Percentiles rank a stretch among this genome's conserved stretches.
Evolutionary conservation across 805 yeast species (phyloP).

Genomic region (Candida maesae): DNA sequence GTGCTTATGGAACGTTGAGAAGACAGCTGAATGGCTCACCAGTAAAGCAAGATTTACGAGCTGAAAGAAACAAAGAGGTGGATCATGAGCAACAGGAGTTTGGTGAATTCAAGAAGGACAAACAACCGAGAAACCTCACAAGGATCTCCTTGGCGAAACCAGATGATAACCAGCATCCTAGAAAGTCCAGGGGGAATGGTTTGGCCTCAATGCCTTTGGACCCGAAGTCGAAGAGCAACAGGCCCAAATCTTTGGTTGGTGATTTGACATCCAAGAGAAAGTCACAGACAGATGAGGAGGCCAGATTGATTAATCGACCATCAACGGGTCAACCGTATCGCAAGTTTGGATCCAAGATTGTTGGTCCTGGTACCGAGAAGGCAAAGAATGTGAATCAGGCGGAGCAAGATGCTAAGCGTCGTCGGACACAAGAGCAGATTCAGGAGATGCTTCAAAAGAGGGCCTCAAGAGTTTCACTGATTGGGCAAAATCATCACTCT

Average conservation of each 20-base stretch:
- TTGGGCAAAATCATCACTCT: conserved; percentile 1
- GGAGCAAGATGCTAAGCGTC: conserved; percentile 25
- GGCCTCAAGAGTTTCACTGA: conserved; percentile 25
- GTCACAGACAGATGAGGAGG: conserved; percentile 23
- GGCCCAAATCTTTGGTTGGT: conserved; percentile 20
- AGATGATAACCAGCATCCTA: conserved; percentile 15
- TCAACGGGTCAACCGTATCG: conserved; percentile 17
- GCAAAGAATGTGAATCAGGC: conserved; percentile 18
- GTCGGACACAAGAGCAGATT: conserved; percentile 24
- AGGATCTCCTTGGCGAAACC: conserved; percentile 24
- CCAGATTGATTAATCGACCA: not conserved
- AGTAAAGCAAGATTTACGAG: conserved; percentile 1
- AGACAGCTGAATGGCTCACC: conserved; percentile 21
- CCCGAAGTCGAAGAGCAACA: conserved; percentile 11
- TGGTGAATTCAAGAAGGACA: not conserved
- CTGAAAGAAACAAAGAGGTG: not conserved
- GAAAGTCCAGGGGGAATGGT: conserved; percentile 23
- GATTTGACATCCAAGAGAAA: conserved; percentile 17
- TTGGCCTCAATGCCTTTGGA: conserved; percentile 22
- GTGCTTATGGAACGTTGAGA: conserved; percentile 26
- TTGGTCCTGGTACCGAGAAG: conserved; percentile 18
- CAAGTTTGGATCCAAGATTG: conserved; percentile 24
- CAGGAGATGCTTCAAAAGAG: conserved; percentile 22
- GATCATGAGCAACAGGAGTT: conserved; percentile 7
- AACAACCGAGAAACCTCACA: conserved; percentile 19